phyloP scores from a whole-genome alignment of 2,329 filamentous ascomycete genomes.

The Monilinia fructigena region DNA sequence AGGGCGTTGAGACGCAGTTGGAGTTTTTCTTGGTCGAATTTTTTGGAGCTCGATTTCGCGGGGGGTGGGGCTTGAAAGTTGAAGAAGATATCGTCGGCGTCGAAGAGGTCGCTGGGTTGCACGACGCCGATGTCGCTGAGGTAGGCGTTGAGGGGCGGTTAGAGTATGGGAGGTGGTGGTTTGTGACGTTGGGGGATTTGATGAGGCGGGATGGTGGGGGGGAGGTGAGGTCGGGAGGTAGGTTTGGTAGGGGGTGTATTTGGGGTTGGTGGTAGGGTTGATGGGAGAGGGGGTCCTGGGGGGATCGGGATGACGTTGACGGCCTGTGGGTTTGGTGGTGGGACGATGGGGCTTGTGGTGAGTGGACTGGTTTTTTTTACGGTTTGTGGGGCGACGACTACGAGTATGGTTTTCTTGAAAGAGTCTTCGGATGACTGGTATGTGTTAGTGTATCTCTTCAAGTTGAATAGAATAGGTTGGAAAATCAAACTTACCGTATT shows the following conservation, averaged over 20 bases:
- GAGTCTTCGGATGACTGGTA: not conserved
- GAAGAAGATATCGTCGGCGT: constrained; percentile 4
- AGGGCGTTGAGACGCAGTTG: not conserved
- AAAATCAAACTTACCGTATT: not conserved
- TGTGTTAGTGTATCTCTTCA: not conserved
- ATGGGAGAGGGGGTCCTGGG: not conserved
- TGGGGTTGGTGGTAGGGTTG: not conserved
- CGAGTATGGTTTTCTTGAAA: not conserved
- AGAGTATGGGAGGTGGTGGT: not conserved
- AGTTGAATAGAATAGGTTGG: not conserved
- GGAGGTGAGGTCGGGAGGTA: not conserved
- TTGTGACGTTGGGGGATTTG: not conserved
- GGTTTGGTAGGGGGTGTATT: not conserved
- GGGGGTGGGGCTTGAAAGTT: not conserved
- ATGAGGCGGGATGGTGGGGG: constrained; percentile 13
- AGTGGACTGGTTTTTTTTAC: no score
- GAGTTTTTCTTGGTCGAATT: not conserved
- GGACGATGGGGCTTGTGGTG: not conserved
- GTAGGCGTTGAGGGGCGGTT: not conserved
- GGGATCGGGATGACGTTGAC: not conserved
- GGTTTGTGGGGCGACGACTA: not conserved
- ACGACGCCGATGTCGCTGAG: not conserved
- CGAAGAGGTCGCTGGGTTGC: constrained; percentile 1
- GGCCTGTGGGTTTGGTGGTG: not conserved
- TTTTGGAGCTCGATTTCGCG: not conserved